Evolutionary conservation across 345 rosid species (phyloP), one percentile per base, ranked within the genome.

Genomic region (Geranium rotundifolium): DNA sequence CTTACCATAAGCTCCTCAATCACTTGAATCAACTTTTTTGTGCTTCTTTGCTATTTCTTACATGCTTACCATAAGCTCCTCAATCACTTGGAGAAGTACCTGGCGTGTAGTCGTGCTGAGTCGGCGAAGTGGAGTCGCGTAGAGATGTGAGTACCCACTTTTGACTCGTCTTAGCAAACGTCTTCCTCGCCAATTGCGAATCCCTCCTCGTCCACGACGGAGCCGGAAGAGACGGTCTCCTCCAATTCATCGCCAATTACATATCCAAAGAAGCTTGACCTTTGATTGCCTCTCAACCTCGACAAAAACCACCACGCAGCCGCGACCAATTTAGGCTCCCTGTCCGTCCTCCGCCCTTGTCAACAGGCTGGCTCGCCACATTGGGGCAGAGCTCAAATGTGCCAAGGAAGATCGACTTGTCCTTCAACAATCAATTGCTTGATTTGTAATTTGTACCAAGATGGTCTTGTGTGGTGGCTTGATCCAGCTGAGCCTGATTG

Each of bases 281-380:
- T 91, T 19, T 83, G 98, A 14, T 71, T 91, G 56, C 98, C 98
- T 13, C 63, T 91, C 69, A 96, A 91, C 84, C 82, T 91, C n/a
- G 64, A 66, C 58, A 90, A 87, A 18, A 84, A 77, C 23, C 96
- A 91, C 18, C 59, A 62, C n/a, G 89, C 96, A 17, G 57, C 80
- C 7, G 83, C 86, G 12, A 30, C 63, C 18, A 76, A 84, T 77
- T 84, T 85, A 39, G 75, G 67, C 54, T 23, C 27, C 65, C 66
- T 91, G 12, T 77, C 78, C 1, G 66, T 66, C 63, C 73, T 91
- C 19, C 77, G 77, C 79, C 49, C 87, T 91, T 41, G 73, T 72
- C 73, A 90, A 87, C 76, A 0, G 98, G 98, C 50, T 74, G 89
- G 81, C 82, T 91, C 12, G 84, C 89, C 19, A 80, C 90, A 0